Evolutionary conservation across 768 basidiomycete genomes (phyloP).

Genomic region (Kwoniella newhampshirensis): DNA sequence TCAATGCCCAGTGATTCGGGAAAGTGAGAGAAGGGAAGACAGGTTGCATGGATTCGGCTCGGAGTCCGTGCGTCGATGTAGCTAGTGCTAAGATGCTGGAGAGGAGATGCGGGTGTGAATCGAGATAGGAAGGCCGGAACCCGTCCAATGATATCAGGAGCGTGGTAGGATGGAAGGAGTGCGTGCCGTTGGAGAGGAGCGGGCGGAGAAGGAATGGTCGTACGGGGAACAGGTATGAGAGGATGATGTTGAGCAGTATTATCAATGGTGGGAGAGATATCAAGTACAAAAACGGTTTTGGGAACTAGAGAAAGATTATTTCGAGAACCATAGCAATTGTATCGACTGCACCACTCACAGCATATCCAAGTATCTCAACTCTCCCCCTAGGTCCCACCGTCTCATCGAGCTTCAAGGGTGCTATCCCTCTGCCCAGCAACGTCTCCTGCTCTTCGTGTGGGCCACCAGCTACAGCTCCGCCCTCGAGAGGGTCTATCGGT

Average conservation of each 20-base stretch:
- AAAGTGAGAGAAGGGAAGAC: constrained; percentile 88
- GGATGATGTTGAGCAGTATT: constrained; percentile 6
- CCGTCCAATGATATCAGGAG: constrained; percentile 32
- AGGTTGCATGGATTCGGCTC: constrained; percentile 84
- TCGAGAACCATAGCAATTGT: background rate
- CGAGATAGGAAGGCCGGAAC: constrained; percentile 28
- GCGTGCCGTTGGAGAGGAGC: constrained; percentile 25
- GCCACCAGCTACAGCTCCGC: background rate
- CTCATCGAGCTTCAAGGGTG: background rate
- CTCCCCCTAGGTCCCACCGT: background rate
- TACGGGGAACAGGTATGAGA: background rate
- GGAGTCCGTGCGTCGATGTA: constrained; percentile 59
- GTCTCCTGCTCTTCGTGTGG: background rate
- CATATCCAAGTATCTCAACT: constrained; percentile 2
- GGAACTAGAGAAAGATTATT: constrained; percentile 11
- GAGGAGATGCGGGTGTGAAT: constrained; percentile 18
- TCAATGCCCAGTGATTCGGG: constrained; percentile 89
- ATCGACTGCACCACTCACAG: constrained; percentile 1
- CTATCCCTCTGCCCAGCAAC: background rate
- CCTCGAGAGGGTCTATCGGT: background rate
- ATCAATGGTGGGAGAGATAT: constrained; percentile 15
- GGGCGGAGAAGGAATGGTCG: background rate
- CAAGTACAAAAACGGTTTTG: constrained; percentile 21
- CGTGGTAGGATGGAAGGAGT: constrained; percentile 24
- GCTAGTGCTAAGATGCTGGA: constrained; percentile 20